Percentiles rank a stretch among this genome's conserved stretches.
Evolutionary conservation across 1,284 basidiomycete genomes (phyloP).

Genomic region (Naganishia sp.): DNA sequence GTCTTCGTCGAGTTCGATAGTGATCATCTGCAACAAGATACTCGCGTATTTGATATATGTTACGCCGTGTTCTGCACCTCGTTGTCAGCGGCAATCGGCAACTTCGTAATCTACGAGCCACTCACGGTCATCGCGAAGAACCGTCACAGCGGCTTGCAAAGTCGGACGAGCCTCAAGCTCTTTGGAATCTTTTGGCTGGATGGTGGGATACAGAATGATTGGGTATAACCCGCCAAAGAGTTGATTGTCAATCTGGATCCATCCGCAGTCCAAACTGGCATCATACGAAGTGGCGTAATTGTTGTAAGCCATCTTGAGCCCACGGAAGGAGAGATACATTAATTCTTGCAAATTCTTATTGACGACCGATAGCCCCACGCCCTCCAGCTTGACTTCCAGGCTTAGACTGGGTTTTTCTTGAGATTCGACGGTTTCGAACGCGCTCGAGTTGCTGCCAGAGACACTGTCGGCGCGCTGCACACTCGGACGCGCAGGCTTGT

Average conservation of each 20-base stretch:
- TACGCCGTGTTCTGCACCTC: constrained; percentile 79
- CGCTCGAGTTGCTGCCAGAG: constrained; percentile 56
- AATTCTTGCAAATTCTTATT: constrained; percentile 88
- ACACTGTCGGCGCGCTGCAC: constrained; percentile 68
- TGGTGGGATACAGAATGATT: constrained; percentile 92
- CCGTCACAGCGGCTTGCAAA: constrained; percentile 81
- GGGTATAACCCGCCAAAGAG: constrained; percentile 95
- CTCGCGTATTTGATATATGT: constrained; percentile 97
- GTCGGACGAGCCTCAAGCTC: constrained; percentile 85
- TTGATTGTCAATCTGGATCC: constrained; percentile 95
- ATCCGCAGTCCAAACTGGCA: constrained; percentile 79
- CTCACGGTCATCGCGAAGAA: constrained; percentile 89
- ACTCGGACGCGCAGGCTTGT: constrained; percentile 72
- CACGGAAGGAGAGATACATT: constrained; percentile 79
- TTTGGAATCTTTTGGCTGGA: constrained; percentile 76
- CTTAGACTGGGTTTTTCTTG: constrained; percentile 70
- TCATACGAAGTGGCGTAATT: constrained; percentile 80
- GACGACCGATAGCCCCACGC: constrained; percentile 89
- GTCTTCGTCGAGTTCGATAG: constrained; percentile 95
- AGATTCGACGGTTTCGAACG: constrained; percentile 80
- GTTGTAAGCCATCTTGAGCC: constrained; percentile 81
- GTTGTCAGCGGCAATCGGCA: neutral
- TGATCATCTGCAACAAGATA: constrained; percentile 88
- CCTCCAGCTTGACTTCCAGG: constrained; percentile 77
- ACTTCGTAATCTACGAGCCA: neutral